Base-by-base conservation (phyloP, 2,329 filamentous ascomycete species). In the Coleophoma eucalyptorum region DNA sequence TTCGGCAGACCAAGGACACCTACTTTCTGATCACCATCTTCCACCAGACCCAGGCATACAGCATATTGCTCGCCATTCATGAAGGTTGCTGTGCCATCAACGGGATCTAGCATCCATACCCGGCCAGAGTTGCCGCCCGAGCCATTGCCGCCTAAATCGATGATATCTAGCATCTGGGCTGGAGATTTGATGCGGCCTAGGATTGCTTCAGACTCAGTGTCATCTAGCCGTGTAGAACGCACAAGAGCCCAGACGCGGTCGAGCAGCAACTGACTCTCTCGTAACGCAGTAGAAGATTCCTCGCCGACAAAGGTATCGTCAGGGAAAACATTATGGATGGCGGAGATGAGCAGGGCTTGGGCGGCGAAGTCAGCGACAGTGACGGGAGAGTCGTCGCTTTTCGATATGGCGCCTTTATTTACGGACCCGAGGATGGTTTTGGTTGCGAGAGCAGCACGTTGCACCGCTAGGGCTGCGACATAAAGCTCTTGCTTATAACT, bases 1-100 rank as follows among this genome's bases (percentile, higher is more conserved):
- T 86, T 86, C 10, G 83, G 83, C 62, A 79, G 84, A 7, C 78
- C 83, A 40, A 84, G 67, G 2, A 83, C 78, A n/a, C 77, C 81
- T 18, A 86, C 62, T 46, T 76, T 69, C 62, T 86, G 78, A 43
- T 66, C 59, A 3, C 82, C 82, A 49, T 83, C 70, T 51, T 81
- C 75, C 2, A 86, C 65, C 55, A 86, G 66, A 3, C 78, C 77
- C 18, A 86, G 67, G 53, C 79, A 80, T 4, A 86, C 79, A 3
- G 78, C 82, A 53, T 85, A 86, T 65, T 86, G 83, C 64, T 81
- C 73, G 3, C 79, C 79, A 38, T 68, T 67, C 56, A 86, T 76
- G 52, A 84, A 86, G 0, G 81, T 79, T 15, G 77, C 78, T 1
- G 83, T 86, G 26, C 83, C 83, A 57, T 86, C 83, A 6, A 86